Conservation (phyloP, 352 stramenopile genomes). For the Globisporangium lucens region DNA sequence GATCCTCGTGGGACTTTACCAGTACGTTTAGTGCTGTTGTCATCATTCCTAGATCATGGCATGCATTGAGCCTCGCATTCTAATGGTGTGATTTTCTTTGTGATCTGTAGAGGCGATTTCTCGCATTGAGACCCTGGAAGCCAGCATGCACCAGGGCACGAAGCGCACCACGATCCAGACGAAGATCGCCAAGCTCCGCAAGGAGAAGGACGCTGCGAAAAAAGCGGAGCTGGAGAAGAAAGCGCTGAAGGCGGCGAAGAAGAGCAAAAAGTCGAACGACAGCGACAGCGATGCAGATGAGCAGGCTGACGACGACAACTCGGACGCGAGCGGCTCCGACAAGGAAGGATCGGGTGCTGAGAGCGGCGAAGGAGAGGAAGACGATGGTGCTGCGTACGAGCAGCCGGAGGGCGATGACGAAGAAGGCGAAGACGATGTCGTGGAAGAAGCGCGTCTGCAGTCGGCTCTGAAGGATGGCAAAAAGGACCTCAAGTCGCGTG, state of each 20-base stretch:
- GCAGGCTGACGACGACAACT: constrained; percentile 25
- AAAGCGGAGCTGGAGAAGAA: constrained; percentile 56
- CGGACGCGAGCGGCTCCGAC: constrained; percentile 21
- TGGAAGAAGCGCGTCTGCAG: constrained; percentile 73
- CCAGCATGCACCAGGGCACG: constrained; percentile 43
- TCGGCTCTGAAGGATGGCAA: constrained; percentile 57
- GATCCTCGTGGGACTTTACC: constrained; percentile 86
- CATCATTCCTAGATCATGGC: too few species aligned
- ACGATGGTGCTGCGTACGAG: constrained; percentile 33
- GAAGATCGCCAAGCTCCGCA: constrained; percentile 81
- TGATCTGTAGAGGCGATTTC: constrained; percentile 63
- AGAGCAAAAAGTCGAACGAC: constrained; percentile 22
- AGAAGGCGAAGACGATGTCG: constrained; percentile 62
- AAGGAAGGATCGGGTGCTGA: background rate
- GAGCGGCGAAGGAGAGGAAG: constrained; percentile 10
- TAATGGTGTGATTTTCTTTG: constrained; percentile 6
- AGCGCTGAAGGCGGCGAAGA: constrained; percentile 32
- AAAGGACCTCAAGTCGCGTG: constrained; percentile 43
- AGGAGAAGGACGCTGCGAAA: constrained; percentile 71
- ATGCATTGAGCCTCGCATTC: background rate
- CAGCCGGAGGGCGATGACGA: constrained; percentile 40
- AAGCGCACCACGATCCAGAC: constrained; percentile 82
- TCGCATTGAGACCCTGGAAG: constrained; percentile 78
- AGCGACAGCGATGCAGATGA: constrained; percentile 18
- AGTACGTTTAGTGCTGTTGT: constrained; percentile 26